Evolutionary conservation across 192 early-diverging fungal species (phyloP).

Genomic region (Kappamyces sp.): DNA sequence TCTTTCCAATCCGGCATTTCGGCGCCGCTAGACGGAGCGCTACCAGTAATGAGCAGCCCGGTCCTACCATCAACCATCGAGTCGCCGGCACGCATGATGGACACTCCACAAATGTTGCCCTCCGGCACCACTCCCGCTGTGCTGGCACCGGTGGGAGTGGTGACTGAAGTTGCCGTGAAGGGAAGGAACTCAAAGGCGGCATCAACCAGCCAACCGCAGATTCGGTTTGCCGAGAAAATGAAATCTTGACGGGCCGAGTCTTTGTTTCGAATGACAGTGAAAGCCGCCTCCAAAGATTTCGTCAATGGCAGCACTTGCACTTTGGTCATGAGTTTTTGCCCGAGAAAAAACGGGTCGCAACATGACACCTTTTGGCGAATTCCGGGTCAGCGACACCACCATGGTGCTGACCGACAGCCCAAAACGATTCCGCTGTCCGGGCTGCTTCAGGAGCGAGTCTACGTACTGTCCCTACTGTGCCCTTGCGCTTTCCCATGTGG

Average conservation of each 20-base stretch:
- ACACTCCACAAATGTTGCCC: conserved; percentile 88
- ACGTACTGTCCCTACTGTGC: conserved; percentile 73
- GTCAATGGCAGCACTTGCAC: conserved; percentile 29
- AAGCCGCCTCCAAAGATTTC: conserved; percentile 25
- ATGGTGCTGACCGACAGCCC: conserved; percentile 5
- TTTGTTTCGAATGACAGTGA: conserved; percentile 75
- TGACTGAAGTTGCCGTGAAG: conserved; percentile 69
- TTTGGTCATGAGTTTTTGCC: no score
- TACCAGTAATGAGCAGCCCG: conserved; percentile 5
- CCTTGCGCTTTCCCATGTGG: conserved; percentile 40
- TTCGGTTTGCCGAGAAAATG: conserved; percentile 69
- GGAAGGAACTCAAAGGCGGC: conserved; percentile 91
- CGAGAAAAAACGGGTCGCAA: not conserved
- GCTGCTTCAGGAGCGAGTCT: conserved; percentile 59
- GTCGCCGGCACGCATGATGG: conserved; percentile 96
- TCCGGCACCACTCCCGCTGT: conserved; percentile 72
- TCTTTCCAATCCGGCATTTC: conserved; percentile 90
- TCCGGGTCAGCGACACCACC: not conserved
- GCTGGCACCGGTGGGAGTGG: conserved; percentile 66
- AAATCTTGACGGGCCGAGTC: conserved; percentile 81
- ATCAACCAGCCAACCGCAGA: conserved; percentile 78
- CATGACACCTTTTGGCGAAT: not conserved
- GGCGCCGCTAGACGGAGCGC: conserved; percentile 24
- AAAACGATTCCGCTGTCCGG: conserved; percentile 47
- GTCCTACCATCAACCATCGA: conserved; percentile 73